Evolutionary conservation across 352 stramenopile species (phyloP), one percentile per base, ranked within the genome.

Genomic region (Saprolegnia parasitica): DNA sequence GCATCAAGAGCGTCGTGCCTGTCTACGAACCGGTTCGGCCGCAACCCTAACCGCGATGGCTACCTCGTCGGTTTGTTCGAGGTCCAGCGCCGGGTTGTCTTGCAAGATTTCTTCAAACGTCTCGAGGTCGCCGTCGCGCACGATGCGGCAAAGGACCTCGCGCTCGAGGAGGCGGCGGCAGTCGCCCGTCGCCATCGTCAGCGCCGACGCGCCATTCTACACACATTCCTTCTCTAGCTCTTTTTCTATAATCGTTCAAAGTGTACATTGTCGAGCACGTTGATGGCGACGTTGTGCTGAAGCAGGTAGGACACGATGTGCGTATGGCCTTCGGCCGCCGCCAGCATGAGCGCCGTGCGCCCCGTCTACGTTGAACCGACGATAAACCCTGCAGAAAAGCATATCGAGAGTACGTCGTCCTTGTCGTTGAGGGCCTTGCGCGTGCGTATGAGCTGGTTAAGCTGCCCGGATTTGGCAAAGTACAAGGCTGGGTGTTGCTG

Each of bases 1-100:
- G n/a, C 42, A 70, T 70, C 9, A 70, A 24, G 23, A 70, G 32
- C 4, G 63, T 70, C 40, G 49, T 70, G n/a, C 63, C 63, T 11
- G 47, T n/a, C 63, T 70, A 45, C 29, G 16, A 21, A 18, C 16
- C 23, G 5, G 26, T 29, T 5, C 16, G 6, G 46, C 24, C 4
- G 9, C 13, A 20, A n/a, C 15, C 18, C 21, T 45, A 49, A 11
- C 21, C 18, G 40, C 10, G 3, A 13, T 18, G 16, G 16, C 4
- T 60, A 70, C 63, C 39, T 70, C 63, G 21, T 70, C 49, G 10
- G 16, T 29, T 46, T 70, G 63, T 13, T 70, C 63, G 20, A 70
- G 20, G 37, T 70, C 63, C 46, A 62, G 15, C 20, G 54, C 42
- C 16, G n/a, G 32, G 15, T 68, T 68, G 40, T 68, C 62, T 2